Evolutionary conservation across 371 early-diverging fungal genomes (phyloP), one percentile per base, ranked within the genome.

Genomic region (Thermomucor indicae-seudaticae): DNA sequence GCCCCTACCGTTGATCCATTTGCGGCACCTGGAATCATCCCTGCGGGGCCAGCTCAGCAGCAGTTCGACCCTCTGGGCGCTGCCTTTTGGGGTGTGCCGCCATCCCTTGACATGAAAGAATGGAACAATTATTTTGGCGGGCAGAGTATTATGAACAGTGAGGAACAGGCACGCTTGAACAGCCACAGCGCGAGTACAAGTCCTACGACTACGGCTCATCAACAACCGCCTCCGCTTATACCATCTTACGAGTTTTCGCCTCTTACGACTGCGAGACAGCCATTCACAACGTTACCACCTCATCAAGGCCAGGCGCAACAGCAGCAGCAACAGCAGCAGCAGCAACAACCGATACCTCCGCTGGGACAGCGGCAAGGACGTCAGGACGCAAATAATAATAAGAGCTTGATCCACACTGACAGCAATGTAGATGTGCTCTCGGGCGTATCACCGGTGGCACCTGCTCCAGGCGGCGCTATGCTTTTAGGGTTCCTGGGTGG

Each of bases 11-110:
- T 61, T 46, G 71, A 70, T 55, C 67, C 67, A 19, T 70, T 70
- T 62, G 64, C 60, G 6, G 67, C 70, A 4, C 67, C 67, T 1
- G 71, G 59, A 5, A 62, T 66, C 11, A 60, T 75, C 31, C 55
- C 55, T 16, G 49, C 46, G 0, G n/a, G n/a, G n/a, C n/a, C n/a
- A n/a, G 45, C 55, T 12, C 56, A 58, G 8, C 53, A 46, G 37
- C 51, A 51, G 22, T 48, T 35, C 28, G 61, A 56, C 42, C 56
- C 57, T 4, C 37, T 55, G 6, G 48, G 43, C 24, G 43, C 61
- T n/a, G 61, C 61, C 0, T 56, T 61, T 19, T 59, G 59, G 59
- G 59, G 59, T 27, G 53, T 59, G 2, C 59, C 59, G 6, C 47
- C 53, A 10, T 59, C 59, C 4, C 31, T 59, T 32, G 59, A 59